Conservation (phyloP, 306 rosid genomes). For the Inga leiocalycina region DNA sequence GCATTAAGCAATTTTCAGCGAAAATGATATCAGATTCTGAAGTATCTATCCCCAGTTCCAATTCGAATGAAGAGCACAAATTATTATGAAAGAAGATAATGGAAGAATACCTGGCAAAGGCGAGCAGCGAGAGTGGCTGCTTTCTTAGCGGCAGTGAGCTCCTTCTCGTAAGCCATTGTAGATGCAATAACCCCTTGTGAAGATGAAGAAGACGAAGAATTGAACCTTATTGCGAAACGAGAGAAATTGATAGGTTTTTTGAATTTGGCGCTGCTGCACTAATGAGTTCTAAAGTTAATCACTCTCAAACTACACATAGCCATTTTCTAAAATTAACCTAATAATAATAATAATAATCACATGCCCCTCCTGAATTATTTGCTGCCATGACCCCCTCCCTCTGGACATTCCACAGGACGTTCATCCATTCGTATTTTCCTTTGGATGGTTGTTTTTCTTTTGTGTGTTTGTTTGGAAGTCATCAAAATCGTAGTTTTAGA, state of each 20-base stretch:
- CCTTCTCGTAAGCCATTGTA: conserved; percentile 85
- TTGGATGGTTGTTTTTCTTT: background rate
- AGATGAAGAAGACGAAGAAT: conserved; percentile 13
- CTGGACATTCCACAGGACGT: background rate
- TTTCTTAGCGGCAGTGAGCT: conserved; percentile 87
- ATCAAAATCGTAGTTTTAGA: too few species aligned
- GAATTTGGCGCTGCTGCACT: conserved; percentile 25
- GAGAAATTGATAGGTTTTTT: conserved; percentile 13
- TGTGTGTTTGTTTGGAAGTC: too few species aligned
- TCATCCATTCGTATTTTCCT: background rate
- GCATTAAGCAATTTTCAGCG: background rate
- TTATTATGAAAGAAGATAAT: background rate
- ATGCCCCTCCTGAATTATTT: background rate
- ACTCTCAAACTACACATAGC: conserved; percentile 20
- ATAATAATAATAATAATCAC: background rate
- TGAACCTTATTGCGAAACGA: conserved; percentile 9
- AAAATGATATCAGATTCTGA: background rate
- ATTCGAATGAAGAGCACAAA: background rate
- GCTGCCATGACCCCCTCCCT: background rate
- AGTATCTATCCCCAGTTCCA: background rate
- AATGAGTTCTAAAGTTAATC: conserved; percentile 32
- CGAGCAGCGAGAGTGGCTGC: conserved; percentile 86
- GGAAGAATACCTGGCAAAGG: conserved; percentile 74
- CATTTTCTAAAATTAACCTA: background rate
- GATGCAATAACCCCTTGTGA: conserved; percentile 37